Conservation (phyloP, 1,284 basidiomycete species). For the Ganoderma leucocontextum region DNA sequence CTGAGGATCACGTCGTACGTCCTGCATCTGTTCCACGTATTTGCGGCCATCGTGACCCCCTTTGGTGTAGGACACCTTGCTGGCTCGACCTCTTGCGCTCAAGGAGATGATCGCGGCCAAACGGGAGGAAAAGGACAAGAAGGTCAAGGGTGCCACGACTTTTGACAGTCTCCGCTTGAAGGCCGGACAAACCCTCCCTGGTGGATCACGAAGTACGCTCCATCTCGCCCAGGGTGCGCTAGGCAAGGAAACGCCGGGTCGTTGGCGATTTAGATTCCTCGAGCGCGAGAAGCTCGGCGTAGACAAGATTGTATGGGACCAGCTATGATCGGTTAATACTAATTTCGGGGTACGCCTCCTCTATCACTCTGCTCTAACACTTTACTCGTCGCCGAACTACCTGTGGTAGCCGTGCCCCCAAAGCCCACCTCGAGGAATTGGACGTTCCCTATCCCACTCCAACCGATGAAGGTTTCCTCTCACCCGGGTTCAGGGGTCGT, state of each 20-base stretch:
- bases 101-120: slow-evolving; percentile 38
- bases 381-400: neutral
- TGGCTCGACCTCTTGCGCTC: slow-evolving; percentile 44
- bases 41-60: neutral
- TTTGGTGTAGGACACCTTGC: slow-evolving; percentile 42
- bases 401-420: neutral
- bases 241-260: slow-evolving; percentile 38
- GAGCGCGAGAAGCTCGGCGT: slow-evolving; percentile 46
- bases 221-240: slow-evolving; percentile 44
- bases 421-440: too few species aligned
- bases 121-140: slow-evolving; percentile 32
- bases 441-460: too few species aligned
- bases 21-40: neutral
- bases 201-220: slow-evolving; percentile 41
- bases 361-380: neutral
- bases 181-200: slow-evolving; percentile 47
- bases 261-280: slow-evolving; percentile 36
- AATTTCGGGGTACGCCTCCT: slow-evolving; percentile 17
- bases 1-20: slow-evolving; percentile 47
- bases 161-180: slow-evolving; percentile 42
- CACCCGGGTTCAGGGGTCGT: too few species aligned
- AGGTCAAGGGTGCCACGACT: slow-evolving; percentile 19
- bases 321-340: slow-evolving; percentile 37
- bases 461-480: too few species aligned
- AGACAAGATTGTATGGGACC: slow-evolving; percentile 44